Percentiles rank a stretch among this genome's conserved stretches.
phyloP scores from a whole-genome alignment of 805 yeast species.

The Hemisphaericaspora nanyangensis region DNA sequence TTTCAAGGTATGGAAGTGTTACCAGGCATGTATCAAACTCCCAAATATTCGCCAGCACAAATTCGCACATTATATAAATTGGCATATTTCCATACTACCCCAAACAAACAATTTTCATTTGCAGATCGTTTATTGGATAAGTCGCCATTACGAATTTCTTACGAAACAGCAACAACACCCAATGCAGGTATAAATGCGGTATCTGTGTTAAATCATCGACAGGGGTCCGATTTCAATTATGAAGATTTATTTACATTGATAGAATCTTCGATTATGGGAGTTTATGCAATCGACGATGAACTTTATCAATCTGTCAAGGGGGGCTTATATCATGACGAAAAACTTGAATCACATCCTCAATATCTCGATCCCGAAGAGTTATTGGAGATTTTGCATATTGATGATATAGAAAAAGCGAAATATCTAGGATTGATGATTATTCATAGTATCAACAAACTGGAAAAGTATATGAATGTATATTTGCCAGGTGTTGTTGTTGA shows the following conservation, averaged over 20 bases:
- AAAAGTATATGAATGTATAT: conserved; percentile 49
- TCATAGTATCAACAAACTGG: conserved; percentile 54
- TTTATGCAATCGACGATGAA: conserved; percentile 27
- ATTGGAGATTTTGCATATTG: conserved; percentile 5
- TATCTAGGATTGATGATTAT: conserved; percentile 57
- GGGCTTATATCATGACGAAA: neutral
- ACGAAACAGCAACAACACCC: conserved; percentile 11
- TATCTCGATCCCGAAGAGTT: conserved; percentile 8
- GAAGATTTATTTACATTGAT: conserved; percentile 26
- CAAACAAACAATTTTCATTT: conserved; percentile 17
- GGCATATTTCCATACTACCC: conserved; percentile 48
- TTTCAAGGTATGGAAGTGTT: conserved; percentile 23
- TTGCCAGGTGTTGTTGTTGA: conserved; percentile 36
- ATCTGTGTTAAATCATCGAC: conserved; percentile 20
- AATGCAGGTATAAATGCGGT: conserved; percentile 15
- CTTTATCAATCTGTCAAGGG: conserved; percentile 9
- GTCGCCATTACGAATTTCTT: conserved; percentile 27
- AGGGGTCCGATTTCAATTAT: conserved; percentile 13
- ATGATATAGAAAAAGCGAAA: conserved; percentile 5
- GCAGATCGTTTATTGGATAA: conserved; percentile 16
- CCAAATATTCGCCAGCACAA: conserved; percentile 48
- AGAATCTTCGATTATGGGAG: conserved; percentile 41
- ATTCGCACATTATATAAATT: conserved; percentile 49
- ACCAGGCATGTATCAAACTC: conserved; percentile 29
- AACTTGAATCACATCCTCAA: neutral